These are phyloP conservation scores for Neurospora sp. DNA, from an alignment of 495 filamentous ascomycete species.

Conservation along the genomic window DNA sequence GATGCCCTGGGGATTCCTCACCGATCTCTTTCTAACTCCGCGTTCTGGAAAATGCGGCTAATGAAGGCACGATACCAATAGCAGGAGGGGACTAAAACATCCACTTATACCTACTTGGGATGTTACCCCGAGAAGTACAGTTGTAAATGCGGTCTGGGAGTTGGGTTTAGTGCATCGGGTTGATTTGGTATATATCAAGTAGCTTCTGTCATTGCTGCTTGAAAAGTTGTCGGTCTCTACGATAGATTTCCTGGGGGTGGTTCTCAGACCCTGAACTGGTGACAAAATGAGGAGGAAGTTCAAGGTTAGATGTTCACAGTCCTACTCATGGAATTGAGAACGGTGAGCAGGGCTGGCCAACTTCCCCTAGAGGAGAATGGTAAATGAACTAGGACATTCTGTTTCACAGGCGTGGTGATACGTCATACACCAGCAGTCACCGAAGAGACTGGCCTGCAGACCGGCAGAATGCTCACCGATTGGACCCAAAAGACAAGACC, in stretches of 20 bases:
- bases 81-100: background rate
- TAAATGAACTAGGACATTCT: background rate
- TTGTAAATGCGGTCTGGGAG: background rate
- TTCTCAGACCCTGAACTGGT: background rate
- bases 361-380: background rate
- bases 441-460: background rate
- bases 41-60: background rate
- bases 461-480: background rate
- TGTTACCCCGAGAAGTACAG: background rate
- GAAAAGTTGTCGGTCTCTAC: background rate
- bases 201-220: background rate
- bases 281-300: background rate
- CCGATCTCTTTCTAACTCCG: background rate
- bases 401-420: background rate
- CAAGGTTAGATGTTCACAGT: background rate
- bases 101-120: background rate
- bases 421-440: background rate
- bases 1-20: background rate
- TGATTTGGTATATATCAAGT: background rate
- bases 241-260: background rate
- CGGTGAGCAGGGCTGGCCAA: background rate
- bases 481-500: background rate
- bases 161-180: background rate
- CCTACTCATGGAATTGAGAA: background rate
- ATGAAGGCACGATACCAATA: background rate